A percentile compares a stretch with the other conserved stretches of the same genome.
phyloP scores from a whole-genome alignment of 306 rosid genomes.

The Begonia peltatifolia region DNA sequence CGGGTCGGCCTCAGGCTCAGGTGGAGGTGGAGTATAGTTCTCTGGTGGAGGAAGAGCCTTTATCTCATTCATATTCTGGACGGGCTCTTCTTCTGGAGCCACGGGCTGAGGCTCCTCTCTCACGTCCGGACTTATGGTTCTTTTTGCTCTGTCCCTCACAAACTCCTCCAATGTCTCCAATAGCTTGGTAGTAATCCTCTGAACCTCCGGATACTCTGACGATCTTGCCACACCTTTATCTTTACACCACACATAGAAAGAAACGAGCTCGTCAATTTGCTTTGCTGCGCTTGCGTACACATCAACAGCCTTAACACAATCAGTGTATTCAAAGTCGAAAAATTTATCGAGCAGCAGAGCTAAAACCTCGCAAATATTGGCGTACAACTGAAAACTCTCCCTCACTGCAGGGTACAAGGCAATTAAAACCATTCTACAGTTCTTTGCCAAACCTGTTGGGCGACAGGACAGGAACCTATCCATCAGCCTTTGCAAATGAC shows the following conservation, averaged over 20 bases:
- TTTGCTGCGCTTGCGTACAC: constrained; percentile 87
- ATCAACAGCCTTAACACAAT: constrained; percentile 84
- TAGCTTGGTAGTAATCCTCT: constrained; percentile 71
- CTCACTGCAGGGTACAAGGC: constrained; percentile 76
- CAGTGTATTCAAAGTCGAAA: constrained; percentile 90
- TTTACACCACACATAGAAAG: constrained; percentile 69
- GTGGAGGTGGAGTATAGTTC: constrained; percentile 61
- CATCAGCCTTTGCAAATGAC: constrained; percentile 77
- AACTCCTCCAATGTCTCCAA: constrained; percentile 93
- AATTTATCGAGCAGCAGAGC: constrained; percentile 85
- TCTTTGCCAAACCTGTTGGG: constrained; percentile 91
- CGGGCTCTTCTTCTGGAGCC: constrained; percentile 55
- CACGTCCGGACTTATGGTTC: constrained; percentile 75
- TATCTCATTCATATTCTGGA: constrained; percentile 72
- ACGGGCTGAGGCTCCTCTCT: constrained; percentile 33
- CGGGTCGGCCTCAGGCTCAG: constrained; percentile 40
- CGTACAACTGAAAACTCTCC: constrained; percentile 86
- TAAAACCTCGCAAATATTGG: constrained; percentile 79
- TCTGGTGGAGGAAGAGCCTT: constrained; percentile 93
- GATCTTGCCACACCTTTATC: constrained; percentile 75
- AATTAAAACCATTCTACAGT: constrained; percentile 58
- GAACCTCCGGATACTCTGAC: constrained; percentile 91
- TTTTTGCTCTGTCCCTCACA: constrained; percentile 83
- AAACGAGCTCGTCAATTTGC: constrained; percentile 78
- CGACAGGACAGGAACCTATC: constrained; percentile 80